Base-by-base conservation (phyloP, 2,329 filamentous ascomycete genomes). In the Penicillium palitans region DNA sequence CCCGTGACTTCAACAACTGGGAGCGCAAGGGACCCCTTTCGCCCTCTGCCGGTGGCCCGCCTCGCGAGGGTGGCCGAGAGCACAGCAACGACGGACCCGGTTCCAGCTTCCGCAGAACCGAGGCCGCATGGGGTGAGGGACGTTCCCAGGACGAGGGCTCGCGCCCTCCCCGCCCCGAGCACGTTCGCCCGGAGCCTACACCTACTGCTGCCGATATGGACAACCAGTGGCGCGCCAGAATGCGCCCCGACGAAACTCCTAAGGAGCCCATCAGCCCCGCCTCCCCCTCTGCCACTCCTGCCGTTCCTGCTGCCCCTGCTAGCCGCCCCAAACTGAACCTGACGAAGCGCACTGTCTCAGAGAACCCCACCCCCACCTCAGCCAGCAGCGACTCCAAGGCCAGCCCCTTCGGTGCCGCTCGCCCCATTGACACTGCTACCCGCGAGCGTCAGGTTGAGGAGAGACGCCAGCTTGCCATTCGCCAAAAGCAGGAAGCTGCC, bases 21-120 rank as follows among this genome's bases (percentile, higher is more conserved):
- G 93, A 97, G 78, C 90, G 95, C 68, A 95, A 90, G 73, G 95
- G 95, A 13, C 95, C 95, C 39, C 82, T 98, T 56, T 90, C 93
- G 42, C 91, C 93, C 24, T 77, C 81, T 79, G 66, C 81, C 81
- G 52, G 52, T 44, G 53, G 83, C 25, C 74, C 79, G 31, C 75
- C 71, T 53, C 75, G 85, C 60, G 85, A 86, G 66, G 83, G 83
- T 55, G 85, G 85, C 57, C 81, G 87, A 62, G 79, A 83, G 59
- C 77, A 80, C 62, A 84, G 80, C 72, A 83, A 81, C 60, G 86
- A 91, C 56, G 85, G 84, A 59, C 80, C 84, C 49, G 66, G 82
- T 68, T 84, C 84, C 52, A 66, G 82, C 68, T 84, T 86, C 77
- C 83, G 88, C 63, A 83, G 81, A 70, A 81, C 84, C 70, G 91